These are phyloP conservation scores for Rhododendron williamsianum DNA, from an alignment of 148 eudicot species.

Conservation along the genomic window DNA sequence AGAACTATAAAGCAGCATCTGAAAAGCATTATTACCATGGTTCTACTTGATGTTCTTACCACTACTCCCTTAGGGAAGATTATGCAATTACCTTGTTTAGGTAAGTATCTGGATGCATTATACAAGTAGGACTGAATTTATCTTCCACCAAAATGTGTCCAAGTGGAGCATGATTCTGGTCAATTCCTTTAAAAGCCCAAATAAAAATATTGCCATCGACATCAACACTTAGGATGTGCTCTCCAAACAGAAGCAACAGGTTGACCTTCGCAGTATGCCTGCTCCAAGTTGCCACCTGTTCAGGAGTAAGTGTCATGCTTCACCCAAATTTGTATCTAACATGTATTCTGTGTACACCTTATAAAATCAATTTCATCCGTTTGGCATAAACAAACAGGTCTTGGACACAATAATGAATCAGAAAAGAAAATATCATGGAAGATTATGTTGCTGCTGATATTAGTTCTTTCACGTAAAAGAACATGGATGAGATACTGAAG, in stretches of 20 bases:
- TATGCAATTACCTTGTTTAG: constrained; percentile 68
- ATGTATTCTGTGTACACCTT: background rate
- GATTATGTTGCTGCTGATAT: background rate
- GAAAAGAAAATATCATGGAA: background rate
- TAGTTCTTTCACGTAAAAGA: background rate
- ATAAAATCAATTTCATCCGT: background rate
- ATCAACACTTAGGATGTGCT: constrained; percentile 85
- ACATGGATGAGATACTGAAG: background rate
- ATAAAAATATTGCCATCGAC: constrained; percentile 62
- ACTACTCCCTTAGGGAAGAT: background rate
- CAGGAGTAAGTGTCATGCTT: constrained; percentile 8
- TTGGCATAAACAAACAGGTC: background rate
- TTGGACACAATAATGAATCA: background rate
- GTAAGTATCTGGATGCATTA: constrained; percentile 97
- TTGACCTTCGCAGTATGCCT: constrained; percentile 72
- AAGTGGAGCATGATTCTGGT: constrained; percentile 56
- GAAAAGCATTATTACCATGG: background rate
- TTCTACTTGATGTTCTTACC: background rate
- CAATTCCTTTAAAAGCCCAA: constrained; percentile 89
- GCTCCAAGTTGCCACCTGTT: constrained; percentile 91
- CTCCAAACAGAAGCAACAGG: constrained; percentile 75
- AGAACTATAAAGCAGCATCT: background rate
- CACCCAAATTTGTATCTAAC: background rate
- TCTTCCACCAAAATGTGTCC: constrained; percentile 62
- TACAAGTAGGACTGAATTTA: constrained; percentile 65